Percentiles rank a stretch among this genome's conserved stretches.
phyloP scores from a whole-genome alignment of 345 rosid genomes.

The Eutrema japonicum region DNA sequence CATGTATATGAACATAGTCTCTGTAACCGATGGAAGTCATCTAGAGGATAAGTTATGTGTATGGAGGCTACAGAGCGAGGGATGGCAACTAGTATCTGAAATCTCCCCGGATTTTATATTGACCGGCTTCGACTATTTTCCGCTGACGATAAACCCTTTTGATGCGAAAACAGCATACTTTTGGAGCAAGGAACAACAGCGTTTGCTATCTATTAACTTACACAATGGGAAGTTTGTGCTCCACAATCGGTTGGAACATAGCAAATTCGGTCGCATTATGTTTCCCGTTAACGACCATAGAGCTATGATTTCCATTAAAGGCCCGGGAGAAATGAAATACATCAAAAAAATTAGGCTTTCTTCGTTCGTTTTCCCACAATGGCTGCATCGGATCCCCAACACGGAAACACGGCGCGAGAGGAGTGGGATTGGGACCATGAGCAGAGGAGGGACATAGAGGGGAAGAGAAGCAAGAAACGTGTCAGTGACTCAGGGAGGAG shows the following conservation, averaged over 20 bases:
- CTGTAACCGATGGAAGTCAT: too few species aligned
- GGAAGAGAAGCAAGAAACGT: too few species aligned
- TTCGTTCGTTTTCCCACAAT: background rate
- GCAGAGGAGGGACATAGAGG: too few species aligned
- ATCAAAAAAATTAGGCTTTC: background rate
- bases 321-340: background rate
- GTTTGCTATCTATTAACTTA: background rate
- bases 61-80: constrained; percentile 5
- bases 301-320: background rate
- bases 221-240: background rate
- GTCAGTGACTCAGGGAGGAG: too few species aligned
- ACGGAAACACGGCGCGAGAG: background rate
- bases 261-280: background rate
- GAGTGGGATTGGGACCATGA: too few species aligned
- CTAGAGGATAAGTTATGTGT: constrained; percentile 12
- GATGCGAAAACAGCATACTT: background rate
- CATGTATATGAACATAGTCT: constrained; percentile 25
- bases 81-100: background rate
- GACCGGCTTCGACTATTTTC: too few species aligned
- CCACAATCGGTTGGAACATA: background rate
- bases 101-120: too few species aligned
- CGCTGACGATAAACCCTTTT: constrained; percentile 13
- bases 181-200: background rate
- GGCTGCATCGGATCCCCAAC: background rate
- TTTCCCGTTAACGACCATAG: too few species aligned